Evolutionary conservation across 1,284 basidiomycete species (phyloP).

Genomic region (Cryptococcus maquisensis): DNA sequence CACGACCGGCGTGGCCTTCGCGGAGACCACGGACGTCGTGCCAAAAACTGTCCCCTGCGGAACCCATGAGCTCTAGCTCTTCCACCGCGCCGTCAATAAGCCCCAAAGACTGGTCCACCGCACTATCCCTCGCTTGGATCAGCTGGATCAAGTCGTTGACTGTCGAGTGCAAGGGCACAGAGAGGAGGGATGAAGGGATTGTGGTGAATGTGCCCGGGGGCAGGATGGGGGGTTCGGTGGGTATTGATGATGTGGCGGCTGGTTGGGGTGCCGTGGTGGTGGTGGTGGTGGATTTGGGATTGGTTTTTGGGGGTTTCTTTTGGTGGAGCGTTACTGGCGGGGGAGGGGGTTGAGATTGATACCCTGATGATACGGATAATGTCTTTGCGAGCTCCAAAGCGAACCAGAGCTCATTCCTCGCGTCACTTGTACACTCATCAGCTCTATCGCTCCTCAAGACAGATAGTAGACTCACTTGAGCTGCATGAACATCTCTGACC

Average conservation of each 20-base stretch:
- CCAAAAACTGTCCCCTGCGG: conserved; percentile 33
- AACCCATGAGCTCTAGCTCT: conserved; percentile 35
- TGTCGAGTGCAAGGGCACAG: conserved; percentile 11
- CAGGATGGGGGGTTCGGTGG: conserved; percentile 32
- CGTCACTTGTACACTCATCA: conserved; percentile 19
- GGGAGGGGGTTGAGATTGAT: conserved; percentile 30
- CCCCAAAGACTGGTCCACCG: conserved; percentile 36
- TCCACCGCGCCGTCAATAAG: conserved; percentile 42
- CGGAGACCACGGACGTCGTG: conserved; percentile 26
- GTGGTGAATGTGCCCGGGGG: conserved; percentile 27
- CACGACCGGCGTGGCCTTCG: conserved; percentile 19
- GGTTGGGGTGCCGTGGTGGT: too few species aligned
- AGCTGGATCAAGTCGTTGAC: conserved; percentile 34
- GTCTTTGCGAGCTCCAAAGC: conserved; percentile 41
- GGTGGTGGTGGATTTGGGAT: conserved; percentile 4
- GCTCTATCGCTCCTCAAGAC: too few species aligned
- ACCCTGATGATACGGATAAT: conserved; percentile 22
- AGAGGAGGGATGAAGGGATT: conserved; percentile 12
- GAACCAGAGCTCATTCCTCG: conserved; percentile 46
- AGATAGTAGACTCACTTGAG: conserved; percentile 42
- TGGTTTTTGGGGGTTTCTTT: background rate
- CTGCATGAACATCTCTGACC: conserved; percentile 28
- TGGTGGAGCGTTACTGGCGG: conserved; percentile 11
- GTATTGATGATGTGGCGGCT: background rate
- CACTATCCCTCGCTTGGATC: conserved; percentile 32